phyloP scores from a whole-genome alignment of 202 grass and related monocot species.

The Zoysia matrella region DNA sequence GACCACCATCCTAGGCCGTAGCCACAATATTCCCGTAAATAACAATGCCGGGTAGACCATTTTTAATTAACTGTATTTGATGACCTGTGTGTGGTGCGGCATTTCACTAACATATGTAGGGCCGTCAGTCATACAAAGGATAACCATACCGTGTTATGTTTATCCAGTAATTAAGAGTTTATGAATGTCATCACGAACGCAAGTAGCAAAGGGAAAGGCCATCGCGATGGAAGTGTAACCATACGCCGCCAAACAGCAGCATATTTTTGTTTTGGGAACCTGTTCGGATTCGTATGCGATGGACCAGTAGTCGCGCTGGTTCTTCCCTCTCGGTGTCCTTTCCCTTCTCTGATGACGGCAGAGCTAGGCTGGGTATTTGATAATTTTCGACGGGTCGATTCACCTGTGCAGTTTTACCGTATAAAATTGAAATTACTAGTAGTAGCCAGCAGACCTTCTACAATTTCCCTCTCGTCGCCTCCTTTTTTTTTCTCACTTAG shows the following conservation, averaged over 20 bases:
- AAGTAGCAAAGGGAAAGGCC: neutral
- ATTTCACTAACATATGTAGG: neutral
- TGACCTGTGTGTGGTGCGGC: neutral
- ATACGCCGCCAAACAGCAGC: neutral
- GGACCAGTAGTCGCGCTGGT: neutral
- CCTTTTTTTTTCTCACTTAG: neutral
- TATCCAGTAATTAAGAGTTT: conserved; percentile 17
- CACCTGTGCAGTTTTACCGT: too few species aligned
- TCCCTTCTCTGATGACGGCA: neutral
- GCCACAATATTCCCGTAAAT: conserved; percentile 23
- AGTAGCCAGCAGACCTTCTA: too few species aligned
- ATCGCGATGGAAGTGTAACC: conserved; percentile 22
- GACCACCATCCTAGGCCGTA: neutral
- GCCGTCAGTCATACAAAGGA: neutral
- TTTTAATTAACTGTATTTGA: neutral
- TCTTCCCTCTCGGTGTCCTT: neutral
- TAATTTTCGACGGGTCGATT: neutral
- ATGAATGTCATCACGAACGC: conserved; percentile 20
- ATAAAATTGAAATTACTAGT: too few species aligned
- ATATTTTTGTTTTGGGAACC: conserved; percentile 27
- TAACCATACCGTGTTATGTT: neutral
- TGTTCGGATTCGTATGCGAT: conserved; percentile 13
- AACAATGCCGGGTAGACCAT: neutral
- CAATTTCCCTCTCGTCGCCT: too few species aligned
- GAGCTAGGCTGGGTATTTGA: neutral